Evolutionary conservation across 169 alveolate species (phyloP).

Genomic region (Plasmodium sp.): DNA sequence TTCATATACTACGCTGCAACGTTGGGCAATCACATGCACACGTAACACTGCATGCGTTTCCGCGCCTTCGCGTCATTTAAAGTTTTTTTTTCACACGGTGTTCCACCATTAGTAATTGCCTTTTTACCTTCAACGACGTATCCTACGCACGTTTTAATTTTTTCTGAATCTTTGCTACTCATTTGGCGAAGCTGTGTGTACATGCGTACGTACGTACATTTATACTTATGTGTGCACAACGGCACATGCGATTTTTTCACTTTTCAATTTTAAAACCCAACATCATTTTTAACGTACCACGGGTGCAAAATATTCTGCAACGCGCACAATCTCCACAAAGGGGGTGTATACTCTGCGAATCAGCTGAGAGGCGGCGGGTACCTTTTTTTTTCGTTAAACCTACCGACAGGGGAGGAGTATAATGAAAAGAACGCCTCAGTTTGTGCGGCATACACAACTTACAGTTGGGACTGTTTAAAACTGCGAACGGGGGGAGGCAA

Average conservation of each 20-base stretch:
- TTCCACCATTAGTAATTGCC: neutral
- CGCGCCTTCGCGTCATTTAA: neutral
- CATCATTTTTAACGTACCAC: neutral
- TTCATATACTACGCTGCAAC: neutral
- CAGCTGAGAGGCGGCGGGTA: neutral
- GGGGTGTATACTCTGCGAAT: neutral
- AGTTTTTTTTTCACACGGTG: neutral
- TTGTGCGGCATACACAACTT: neutral
- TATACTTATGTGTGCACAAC: neutral
- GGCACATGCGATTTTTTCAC: neutral
- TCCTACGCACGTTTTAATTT: neutral
- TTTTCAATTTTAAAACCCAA: neutral
- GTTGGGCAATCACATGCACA: neutral
- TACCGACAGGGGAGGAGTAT: neutral
- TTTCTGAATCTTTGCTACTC: neutral
- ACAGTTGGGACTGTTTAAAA: neutral
- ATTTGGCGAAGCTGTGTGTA: neutral
- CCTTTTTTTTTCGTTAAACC: neutral
- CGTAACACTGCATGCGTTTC: neutral
- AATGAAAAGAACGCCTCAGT: neutral
- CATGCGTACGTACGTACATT: neutral
- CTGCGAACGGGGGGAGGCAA: neutral
- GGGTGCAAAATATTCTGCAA: neutral
- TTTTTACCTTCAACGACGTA: neutral
- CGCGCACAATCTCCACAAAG: neutral